Conservation (phyloP, 1,284 basidiomycete genomes). For the Rhodotorula sp. region DNA sequence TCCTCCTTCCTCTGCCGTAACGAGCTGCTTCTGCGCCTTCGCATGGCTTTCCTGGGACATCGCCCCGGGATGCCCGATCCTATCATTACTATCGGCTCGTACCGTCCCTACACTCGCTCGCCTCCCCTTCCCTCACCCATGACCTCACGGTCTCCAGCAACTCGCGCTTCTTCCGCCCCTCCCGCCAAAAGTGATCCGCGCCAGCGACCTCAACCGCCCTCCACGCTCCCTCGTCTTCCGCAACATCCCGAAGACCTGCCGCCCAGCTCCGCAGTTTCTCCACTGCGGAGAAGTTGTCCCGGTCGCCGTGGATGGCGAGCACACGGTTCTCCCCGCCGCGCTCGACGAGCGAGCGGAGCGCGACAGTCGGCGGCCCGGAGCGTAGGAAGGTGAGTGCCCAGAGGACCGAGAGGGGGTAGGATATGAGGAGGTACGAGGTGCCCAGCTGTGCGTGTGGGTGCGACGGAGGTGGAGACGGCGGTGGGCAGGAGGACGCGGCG, state of each 20-base stretch:
- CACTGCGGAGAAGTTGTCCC: slow-evolving; percentile 68
- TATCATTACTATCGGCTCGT: too few species aligned
- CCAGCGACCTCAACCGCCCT: slow-evolving; percentile 52
- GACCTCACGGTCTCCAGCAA: slow-evolving; percentile 32
- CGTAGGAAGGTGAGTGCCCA: slow-evolving; percentile 66
- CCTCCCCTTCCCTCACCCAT: slow-evolving; percentile 30
- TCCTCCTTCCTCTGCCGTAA: too few species aligned
- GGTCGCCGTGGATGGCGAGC: slow-evolving; percentile 67
- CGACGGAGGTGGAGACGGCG: slow-evolving; percentile 38
- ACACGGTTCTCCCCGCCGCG: slow-evolving; percentile 52
- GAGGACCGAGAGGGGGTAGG: slow-evolving; percentile 72
- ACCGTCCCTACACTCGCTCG: too few species aligned
- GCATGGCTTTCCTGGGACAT: too few species aligned
- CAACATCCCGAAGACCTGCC: slow-evolving; percentile 50
- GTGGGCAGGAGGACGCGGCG: slow-evolving; percentile 64
- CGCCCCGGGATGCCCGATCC: too few species aligned
- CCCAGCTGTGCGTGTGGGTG: slow-evolving; percentile 47
- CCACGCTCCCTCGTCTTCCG: slow-evolving; percentile 40
- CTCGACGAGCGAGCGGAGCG: slow-evolving; percentile 57
- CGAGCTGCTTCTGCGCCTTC: too few species aligned
- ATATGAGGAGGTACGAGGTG: slow-evolving; percentile 68
- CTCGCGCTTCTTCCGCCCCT: slow-evolving; percentile 16
- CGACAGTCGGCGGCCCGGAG: slow-evolving; percentile 58
- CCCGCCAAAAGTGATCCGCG: slow-evolving; percentile 59
- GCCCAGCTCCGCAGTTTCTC: slow-evolving; percentile 63